phyloP scores from a whole-genome alignment of 768 basidiomycete species.

The Astraeus odoratus region DNA sequence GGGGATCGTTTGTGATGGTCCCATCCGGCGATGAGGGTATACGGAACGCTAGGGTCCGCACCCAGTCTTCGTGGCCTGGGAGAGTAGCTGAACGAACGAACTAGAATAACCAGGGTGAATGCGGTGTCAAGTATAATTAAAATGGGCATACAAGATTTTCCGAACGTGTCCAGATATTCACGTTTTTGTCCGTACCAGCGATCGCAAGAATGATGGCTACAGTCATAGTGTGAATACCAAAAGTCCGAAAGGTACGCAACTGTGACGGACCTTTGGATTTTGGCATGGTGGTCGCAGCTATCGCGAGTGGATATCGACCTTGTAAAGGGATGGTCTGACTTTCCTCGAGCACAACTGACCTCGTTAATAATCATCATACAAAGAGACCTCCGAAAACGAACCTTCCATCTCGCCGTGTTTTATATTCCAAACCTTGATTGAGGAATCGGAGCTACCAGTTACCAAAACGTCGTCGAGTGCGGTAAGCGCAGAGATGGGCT shows the following conservation, averaged over 20 bases:
- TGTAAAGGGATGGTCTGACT: constrained; percentile 56
- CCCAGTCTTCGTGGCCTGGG: constrained; percentile 94
- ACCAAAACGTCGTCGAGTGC: constrained; percentile 44
- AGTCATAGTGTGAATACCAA: not conserved
- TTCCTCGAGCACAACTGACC: constrained; percentile 33
- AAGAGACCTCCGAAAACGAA: constrained; percentile 9
- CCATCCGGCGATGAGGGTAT: constrained; percentile 19
- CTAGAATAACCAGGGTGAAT: constrained; percentile 24
- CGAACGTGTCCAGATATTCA: constrained; percentile 72
- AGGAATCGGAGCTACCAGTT: constrained; percentile 80
- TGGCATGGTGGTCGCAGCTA: constrained; percentile 62
- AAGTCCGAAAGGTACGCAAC: not conserved
- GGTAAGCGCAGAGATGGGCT: constrained; percentile 64
- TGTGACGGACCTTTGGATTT: constrained; percentile 51
- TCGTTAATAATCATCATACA: constrained; percentile 2
- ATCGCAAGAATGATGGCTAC: constrained; percentile 69
- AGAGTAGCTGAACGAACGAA: constrained; percentile 55
- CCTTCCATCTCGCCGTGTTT: constrained; percentile 21
- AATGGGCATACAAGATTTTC: constrained; percentile 41
- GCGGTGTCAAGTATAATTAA: constrained; percentile 2
- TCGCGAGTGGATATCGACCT: constrained; percentile 68
- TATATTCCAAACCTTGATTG: constrained; percentile 68
- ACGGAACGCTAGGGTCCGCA: constrained; percentile 72
- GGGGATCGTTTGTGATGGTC: constrained; percentile 24
- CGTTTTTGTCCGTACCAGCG: constrained; percentile 70